These are phyloP conservation scores for Thielaviopsis populi DNA, from an alignment of 2,329 filamentous ascomycete species.

Conservation along the genomic window DNA sequence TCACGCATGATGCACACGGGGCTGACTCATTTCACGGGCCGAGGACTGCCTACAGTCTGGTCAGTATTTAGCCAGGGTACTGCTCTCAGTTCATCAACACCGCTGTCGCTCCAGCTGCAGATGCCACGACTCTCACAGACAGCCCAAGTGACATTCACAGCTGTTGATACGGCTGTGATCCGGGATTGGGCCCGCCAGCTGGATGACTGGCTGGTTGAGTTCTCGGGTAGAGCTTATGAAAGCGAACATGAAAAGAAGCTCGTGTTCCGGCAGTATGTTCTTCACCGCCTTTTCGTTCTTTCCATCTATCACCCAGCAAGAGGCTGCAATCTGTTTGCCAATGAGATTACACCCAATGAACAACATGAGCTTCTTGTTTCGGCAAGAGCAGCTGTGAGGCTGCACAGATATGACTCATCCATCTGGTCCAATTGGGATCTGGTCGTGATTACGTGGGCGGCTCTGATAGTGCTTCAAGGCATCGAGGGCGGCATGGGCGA, in stretches of 20 bases:
- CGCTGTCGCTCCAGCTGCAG: background rate
- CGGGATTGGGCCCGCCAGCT: constrained; percentile 29
- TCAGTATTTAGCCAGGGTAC: constrained; percentile 23
- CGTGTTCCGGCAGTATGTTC: constrained; percentile 24
- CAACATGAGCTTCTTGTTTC: constrained; percentile 29
- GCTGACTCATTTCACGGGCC: constrained; percentile 28
- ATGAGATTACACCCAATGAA: constrained; percentile 26
- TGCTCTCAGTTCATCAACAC: constrained; percentile 11
- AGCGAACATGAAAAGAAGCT: constrained; percentile 10
- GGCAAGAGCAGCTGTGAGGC: constrained; percentile 27
- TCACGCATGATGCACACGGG: constrained; percentile 33
- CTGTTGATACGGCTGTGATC: constrained; percentile 28
- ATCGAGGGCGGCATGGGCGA: constrained; percentile 28
- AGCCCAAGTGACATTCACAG: constrained; percentile 23
- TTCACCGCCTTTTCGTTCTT: constrained; percentile 29
- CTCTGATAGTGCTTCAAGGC: constrained; percentile 29
- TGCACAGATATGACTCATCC: constrained; percentile 27
- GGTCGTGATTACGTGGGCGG: constrained; percentile 31
- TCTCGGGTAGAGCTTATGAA: constrained; percentile 21
- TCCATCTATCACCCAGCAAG: constrained; percentile 29
- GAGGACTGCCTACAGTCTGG: constrained; percentile 30
- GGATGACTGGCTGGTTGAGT: constrained; percentile 30
- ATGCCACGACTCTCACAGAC: constrained; percentile 9
- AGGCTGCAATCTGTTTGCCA: constrained; percentile 27
- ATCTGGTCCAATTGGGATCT: constrained; percentile 33